Evolutionary conservation across 2,329 filamentous ascomycete species (phyloP).

Genomic region (Ophiostoma sp.): DNA sequence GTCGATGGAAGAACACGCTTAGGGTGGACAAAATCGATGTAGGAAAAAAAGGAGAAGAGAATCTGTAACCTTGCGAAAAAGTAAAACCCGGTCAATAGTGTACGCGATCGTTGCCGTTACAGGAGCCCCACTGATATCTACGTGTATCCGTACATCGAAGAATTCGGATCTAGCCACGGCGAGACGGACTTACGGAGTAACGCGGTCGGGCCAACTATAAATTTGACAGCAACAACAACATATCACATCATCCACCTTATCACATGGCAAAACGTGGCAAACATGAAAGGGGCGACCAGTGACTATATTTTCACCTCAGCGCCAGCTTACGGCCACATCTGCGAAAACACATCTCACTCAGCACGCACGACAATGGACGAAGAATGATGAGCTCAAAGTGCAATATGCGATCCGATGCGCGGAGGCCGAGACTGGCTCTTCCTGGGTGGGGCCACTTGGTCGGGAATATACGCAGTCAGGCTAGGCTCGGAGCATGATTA

Average conservation of each 20-base stretch:
- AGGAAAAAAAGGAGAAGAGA: neutral
- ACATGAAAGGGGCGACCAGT: neutral
- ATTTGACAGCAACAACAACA: neutral
- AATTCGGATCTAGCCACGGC: slow-evolving; percentile 1
- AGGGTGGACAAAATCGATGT: no score
- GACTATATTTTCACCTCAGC: neutral
- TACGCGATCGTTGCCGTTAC: neutral
- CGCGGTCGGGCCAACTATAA: neutral
- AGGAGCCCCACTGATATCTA: neutral
- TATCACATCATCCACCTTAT: neutral
- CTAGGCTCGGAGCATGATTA: slow-evolving; percentile 5
- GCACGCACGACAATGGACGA: neutral
- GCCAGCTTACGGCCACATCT: neutral
- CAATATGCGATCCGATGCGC: neutral
- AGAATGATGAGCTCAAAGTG: neutral
- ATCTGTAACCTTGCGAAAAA: neutral
- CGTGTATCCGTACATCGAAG: neutral
- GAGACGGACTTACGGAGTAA: neutral
- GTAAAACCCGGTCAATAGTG: neutral
- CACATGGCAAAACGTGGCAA: neutral
- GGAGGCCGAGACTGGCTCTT: neutral
- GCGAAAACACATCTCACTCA: neutral
- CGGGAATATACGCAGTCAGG: neutral
- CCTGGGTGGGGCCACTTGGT: no score
- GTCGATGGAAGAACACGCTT: no score